Evolutionary conservation across 306 rosid species (phyloP), one percentile per base, ranked within the genome.

Genomic region (Pterocarpus macrocarpus): DNA sequence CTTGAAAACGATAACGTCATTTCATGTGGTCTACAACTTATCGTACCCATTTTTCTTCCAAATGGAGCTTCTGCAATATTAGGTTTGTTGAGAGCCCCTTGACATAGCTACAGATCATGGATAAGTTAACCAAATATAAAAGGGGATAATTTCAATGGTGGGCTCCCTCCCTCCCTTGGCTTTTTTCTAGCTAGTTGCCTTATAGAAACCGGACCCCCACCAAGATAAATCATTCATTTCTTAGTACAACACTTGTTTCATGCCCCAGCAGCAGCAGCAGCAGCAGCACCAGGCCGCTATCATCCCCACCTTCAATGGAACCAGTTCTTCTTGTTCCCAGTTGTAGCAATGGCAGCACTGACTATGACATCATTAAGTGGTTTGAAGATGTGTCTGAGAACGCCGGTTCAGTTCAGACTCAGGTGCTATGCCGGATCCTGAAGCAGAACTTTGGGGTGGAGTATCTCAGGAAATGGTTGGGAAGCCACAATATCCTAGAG

Each of bases 391-490:
- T 86, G 8, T 65, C 92, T 2, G 68, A 28, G 17, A 75, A 89
- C 1, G 94, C 92, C 0, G 90, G 74, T 8, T 16, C 33, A 28
- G 85, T 88, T 75, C 97, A 92, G 73, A 89, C 89, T 4, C 82
- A 81, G 82, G 85, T 85, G 2, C 88, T 92, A 14, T 32, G 90
- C 82, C 58, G 41, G 81, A 90, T 92, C 79, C 93, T 92, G 32
- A 87, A 86, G 81, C 77, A 72, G 80, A 92, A 92, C 70, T 30
- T 11, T 5, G 89, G 84, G 0, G 90, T 83, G 0, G 94, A 92
- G 50, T 92, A 92, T 71, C 86, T 92, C 16, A 79, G 78, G 69
- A 82, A 86, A 81, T 92, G 97, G 97, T 43, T 92, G 6, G 85
- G 87, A 28, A 82, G 81, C 53, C 22, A 79, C 49, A 55, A 87